Base-by-base conservation (phyloP, 257 asterid genomes). In the Ligustrum vulgare region DNA sequence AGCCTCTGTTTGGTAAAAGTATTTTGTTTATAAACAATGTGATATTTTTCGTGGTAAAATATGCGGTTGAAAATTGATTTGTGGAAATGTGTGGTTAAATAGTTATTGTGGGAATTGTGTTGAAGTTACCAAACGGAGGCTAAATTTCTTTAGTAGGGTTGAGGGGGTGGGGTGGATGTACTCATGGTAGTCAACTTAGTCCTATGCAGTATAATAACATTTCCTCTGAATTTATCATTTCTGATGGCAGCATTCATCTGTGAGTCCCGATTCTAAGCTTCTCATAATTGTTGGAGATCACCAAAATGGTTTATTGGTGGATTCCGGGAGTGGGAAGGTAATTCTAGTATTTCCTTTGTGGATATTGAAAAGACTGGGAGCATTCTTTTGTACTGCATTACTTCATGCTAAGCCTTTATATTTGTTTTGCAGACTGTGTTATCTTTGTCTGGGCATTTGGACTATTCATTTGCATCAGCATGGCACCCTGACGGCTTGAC, bases 401-500 rank as follows among this genome's bases (percentile, higher is more conserved):
- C 6, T 41, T 2, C 25, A 39, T 71, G 47, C 54, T 65, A 49
- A 80, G 32, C 45, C 56, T 54, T 33, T 3, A 69, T 31, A 6
- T 67, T 22, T 37, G 37, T 66, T 18, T 66, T 80, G 75, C 88
- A 90, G 98, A 73, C 79, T 35, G 85, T 89, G 72, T 77, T 94
- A 63, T 81, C 84, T 49, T 79, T 94, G 85, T 67, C 60, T 33
- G 98, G 98, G 25, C 98, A 94, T 73, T 68, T 80, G 70, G 98
- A 94, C 86, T 91, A 77, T 81, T 92, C 97, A 32, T 94, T 94
- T 84, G 98, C 98, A 39, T 94, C 98, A 8, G 87, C 97, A 54
- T 94, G 98, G 98, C 96, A 88, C 81, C 98, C 98, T 16, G 84
- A 82, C 15, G 97, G 98, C 78, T 18, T 86, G 20, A 92, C 90